Evolutionary conservation across 2,329 filamentous ascomycete species (phyloP), one percentile per base, ranked within the genome.

Genomic region (Cladosporium sp.): DNA sequence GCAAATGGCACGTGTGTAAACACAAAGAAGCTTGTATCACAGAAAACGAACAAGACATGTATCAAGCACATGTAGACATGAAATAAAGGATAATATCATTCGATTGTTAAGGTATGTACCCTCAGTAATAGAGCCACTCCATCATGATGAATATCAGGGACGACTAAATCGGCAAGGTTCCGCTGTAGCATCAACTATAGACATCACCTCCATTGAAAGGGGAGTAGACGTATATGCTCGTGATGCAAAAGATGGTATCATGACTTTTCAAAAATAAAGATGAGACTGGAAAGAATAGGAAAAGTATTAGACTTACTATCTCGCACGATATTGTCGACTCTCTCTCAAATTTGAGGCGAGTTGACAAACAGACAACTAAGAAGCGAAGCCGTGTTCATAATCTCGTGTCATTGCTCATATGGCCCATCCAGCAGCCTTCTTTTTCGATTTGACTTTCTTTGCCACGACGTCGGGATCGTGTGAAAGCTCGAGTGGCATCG

Each of bases 391-490:
- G 13, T 37, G 25, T 54, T 54, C 51, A 54, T 54, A 44, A 32
- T 37, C 28, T 55, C 39, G 39, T 55, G 39, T 55, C 39, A 20
- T 37, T 24, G 34, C 40, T 68, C 62, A 73, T 58, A 73, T 73
- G 22, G 68, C 65, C 71, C 71, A 73, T 5, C 71, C 71, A 40
- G 64, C 65, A 42, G 68, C 68, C 61, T 71, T 72, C 64, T 73
- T 73, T 62, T 69, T 71, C 37, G 64, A 64, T 32, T 65, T 66
- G 32, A 68, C 63, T 60, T 70, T 70, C 57, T 68, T 65, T 5
- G 65, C 60, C 32, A 65, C 62, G 2, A 63, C 62, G 45, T 66
- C 66, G 20, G 64, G 59, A 32, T 70, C 65, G 3, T 64, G 56
- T 15, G 63, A 61, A 28, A 71, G 52, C n/a, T 71, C 68, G 8